Evolutionary conservation across 495 filamentous ascomycete genomes (phyloP).

Genomic region (Aspergillus asperescens): DNA sequence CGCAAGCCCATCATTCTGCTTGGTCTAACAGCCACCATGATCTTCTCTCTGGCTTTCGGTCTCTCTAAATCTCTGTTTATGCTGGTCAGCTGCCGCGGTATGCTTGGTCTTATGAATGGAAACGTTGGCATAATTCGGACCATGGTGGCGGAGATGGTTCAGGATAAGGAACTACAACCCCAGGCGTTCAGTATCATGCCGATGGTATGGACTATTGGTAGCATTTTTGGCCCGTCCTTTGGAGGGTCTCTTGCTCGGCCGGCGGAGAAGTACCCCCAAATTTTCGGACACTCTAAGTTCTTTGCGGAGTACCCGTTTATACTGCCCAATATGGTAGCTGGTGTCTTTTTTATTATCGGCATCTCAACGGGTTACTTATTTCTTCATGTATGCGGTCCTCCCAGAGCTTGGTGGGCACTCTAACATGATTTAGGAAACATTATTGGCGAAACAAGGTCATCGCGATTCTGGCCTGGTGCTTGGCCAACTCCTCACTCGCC

Average conservation of each 20-base stretch:
- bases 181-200: slow-evolving; percentile 82
- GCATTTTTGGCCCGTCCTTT: slow-evolving; percentile 82
- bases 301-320: slow-evolving; percentile 72
- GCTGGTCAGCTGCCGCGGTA: slow-evolving; percentile 62
- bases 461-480: slow-evolving; percentile 66
- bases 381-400: slow-evolving; percentile 40
- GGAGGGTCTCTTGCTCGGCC: slow-evolving; percentile 82
- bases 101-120: slow-evolving; percentile 68
- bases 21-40: slow-evolving; percentile 68
- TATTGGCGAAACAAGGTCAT: slow-evolving; percentile 55
- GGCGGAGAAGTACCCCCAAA: slow-evolving; percentile 56
- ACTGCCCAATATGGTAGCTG: slow-evolving; percentile 74
- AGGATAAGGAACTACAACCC: slow-evolving; percentile 74
- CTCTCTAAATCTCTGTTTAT: slow-evolving; percentile 66
- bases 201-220: slow-evolving; percentile 72
- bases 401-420: background rate
- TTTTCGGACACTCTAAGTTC: slow-evolving; percentile 63
- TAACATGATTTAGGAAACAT: slow-evolving; percentile 55
- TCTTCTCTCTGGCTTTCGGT: slow-evolving; percentile 66
- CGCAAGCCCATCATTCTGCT: slow-evolving; percentile 70
- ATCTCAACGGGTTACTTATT: slow-evolving; percentile 67
- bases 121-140: slow-evolving; percentile 79
- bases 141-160: slow-evolving; percentile 79
- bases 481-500: slow-evolving; percentile 45
- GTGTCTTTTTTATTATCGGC: slow-evolving; percentile 65